Percentiles rank a stretch among this genome's conserved stretches.
These are phyloP conservation scores for Mycena belliarum DNA, from an alignment of 768 basidiomycete genomes.

Conservation along the genomic window DNA sequence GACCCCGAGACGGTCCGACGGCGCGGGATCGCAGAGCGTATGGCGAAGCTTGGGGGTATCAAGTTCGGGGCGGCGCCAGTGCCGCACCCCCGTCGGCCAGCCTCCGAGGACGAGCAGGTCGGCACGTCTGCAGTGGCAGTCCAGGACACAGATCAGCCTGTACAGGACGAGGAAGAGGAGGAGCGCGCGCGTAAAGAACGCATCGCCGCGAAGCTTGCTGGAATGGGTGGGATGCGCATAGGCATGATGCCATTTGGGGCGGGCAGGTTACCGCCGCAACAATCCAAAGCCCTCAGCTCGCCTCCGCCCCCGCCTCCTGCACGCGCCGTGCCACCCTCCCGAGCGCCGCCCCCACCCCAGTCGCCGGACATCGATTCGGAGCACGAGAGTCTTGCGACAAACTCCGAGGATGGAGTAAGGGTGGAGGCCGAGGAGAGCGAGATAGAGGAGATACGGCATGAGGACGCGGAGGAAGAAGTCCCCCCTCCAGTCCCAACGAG, in stretches of 20 bases:
- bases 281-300: slow-evolving; percentile 29
- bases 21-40: slow-evolving; percentile 85
- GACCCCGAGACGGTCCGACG: slow-evolving; percentile 56
- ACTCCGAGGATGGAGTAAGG: slow-evolving; percentile 60
- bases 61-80: slow-evolving; percentile 70
- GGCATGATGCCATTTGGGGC: slow-evolving; percentile 52
- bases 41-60: slow-evolving; percentile 90
- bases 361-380: slow-evolving; percentile 45
- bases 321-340: slow-evolving; percentile 30
- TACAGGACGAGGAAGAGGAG: slow-evolving; percentile 57
- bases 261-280: slow-evolving; percentile 32
- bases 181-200: slow-evolving; percentile 58
- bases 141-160: slow-evolving; percentile 25
- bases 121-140: slow-evolving; percentile 25
- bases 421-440: slow-evolving; percentile 76
- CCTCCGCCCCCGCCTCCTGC: slow-evolving; percentile 29
- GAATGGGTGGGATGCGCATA: slow-evolving; percentile 60
- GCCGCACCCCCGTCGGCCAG: slow-evolving; percentile 39
- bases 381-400: slow-evolving; percentile 37
- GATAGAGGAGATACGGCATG: slow-evolving; percentile 63
- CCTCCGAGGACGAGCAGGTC: slow-evolving; percentile 17
- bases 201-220: slow-evolving; percentile 53
- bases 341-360: slow-evolving; percentile 33
- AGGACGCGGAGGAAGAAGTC: slow-evolving; percentile 53
- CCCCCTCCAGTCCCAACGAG: slow-evolving; percentile 61